Evolutionary conservation across 2,329 filamentous ascomycete genomes (phyloP).

Genomic region (Uncinocarpus reesii): DNA sequence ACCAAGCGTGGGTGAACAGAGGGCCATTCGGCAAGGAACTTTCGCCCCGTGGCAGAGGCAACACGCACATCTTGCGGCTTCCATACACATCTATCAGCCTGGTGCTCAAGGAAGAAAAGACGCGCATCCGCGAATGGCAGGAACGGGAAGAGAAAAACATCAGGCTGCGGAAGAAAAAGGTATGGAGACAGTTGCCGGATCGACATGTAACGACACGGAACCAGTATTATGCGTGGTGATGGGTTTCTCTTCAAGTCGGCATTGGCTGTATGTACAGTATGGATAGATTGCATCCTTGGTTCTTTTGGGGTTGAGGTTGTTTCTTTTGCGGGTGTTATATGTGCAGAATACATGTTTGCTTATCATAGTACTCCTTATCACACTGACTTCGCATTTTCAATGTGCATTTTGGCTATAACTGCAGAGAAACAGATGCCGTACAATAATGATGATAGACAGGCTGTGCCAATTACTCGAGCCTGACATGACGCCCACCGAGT

Average conservation of each 20-base stretch:
- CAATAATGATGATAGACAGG: too few species aligned
- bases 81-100: constrained; percentile 69
- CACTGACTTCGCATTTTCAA: too few species aligned
- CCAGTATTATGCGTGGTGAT: constrained; percentile 81
- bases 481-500: too few species aligned
- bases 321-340: not conserved
- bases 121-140: constrained; percentile 66
- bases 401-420: too few species aligned
- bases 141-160: constrained; percentile 68
- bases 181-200: constrained; percentile 83
- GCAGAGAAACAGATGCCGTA: too few species aligned
- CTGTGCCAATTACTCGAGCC: too few species aligned
- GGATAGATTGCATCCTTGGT: too few species aligned
- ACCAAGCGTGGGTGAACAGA: constrained; percentile 84
- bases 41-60: constrained; percentile 67
- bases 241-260: not conserved
- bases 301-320: not conserved
- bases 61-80: constrained; percentile 55
- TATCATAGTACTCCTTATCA: too few species aligned
- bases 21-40: constrained; percentile 52
- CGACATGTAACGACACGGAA: constrained; percentile 72
- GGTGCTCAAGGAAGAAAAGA: constrained; percentile 86
- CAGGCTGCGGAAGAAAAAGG: constrained; percentile 62
- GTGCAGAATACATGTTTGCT: not conserved
- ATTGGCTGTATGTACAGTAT: constrained; percentile 11